These are phyloP conservation scores for Leucogyrophana mollusca DNA, from an alignment of 768 basidiomycete genomes.

Conservation along the genomic window DNA sequence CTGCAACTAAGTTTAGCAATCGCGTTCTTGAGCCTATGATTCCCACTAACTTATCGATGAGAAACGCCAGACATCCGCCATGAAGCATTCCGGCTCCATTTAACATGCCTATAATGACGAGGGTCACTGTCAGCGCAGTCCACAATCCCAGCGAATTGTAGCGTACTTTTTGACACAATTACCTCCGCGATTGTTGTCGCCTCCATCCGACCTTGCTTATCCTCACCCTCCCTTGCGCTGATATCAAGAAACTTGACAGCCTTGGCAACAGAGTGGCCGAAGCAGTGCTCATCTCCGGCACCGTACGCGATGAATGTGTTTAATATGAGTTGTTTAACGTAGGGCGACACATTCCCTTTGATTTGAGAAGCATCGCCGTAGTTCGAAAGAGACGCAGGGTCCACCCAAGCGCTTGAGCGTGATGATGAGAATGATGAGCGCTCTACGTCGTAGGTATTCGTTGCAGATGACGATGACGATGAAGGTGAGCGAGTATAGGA, in stretches of 20 bases:
- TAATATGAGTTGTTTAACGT: slow-evolving; percentile 63
- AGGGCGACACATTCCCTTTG: slow-evolving; percentile 60
- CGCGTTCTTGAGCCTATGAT: neutral
- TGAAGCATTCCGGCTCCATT: slow-evolving; percentile 78
- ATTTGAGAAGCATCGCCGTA: slow-evolving; percentile 55
- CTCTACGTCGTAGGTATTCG: slow-evolving; percentile 17
- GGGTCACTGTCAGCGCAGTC: neutral
- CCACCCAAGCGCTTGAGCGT: slow-evolving; percentile 54
- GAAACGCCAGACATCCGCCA: slow-evolving; percentile 72
- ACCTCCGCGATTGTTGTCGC: slow-evolving; percentile 64
- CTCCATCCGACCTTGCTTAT: slow-evolving; percentile 52
- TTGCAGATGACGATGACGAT: slow-evolving; percentile 21
- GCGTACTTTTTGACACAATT: slow-evolving; percentile 58
- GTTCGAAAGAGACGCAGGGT: slow-evolving; percentile 60
- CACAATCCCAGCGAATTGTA: neutral
- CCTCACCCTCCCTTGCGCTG: slow-evolving; percentile 44
- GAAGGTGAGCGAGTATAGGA: slow-evolving; percentile 17
- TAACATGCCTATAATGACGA: slow-evolving; percentile 52
- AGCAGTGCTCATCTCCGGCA: slow-evolving; percentile 61
- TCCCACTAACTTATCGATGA: slow-evolving; percentile 67
- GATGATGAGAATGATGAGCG: slow-evolving; percentile 12
- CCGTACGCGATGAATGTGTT: slow-evolving; percentile 72
- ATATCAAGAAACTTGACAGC: slow-evolving; percentile 62
- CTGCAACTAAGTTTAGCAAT: slow-evolving; percentile 34
- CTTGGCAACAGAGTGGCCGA: slow-evolving; percentile 61